Evolutionary conservation across 805 yeast species (phyloP).

Genomic region (Millerozyma acaciae): DNA sequence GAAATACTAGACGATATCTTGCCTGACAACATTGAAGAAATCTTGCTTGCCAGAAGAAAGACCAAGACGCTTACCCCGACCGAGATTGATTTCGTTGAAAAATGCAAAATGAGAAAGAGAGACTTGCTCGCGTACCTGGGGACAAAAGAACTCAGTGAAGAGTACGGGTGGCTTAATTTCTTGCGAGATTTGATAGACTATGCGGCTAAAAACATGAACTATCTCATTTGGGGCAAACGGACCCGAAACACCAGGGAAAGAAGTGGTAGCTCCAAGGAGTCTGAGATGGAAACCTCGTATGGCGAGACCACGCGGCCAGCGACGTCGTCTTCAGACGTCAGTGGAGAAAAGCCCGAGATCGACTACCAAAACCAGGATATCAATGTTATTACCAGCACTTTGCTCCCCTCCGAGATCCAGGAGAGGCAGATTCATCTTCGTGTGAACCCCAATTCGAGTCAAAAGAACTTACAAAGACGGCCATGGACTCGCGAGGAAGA

Average conservation of each 20-base stretch:
- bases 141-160: conserved; percentile 55
- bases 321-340: conserved; percentile 2
- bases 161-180: conserved; percentile 84
- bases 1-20: conserved; percentile 74
- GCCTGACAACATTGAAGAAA: conserved; percentile 58
- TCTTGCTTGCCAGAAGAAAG: conserved; percentile 34
- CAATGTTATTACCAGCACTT: conserved; percentile 26
- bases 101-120: conserved; percentile 70
- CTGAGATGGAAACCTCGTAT: conserved; percentile 13
- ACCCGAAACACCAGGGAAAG: conserved; percentile 18
- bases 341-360: neutral
- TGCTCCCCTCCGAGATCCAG: conserved; percentile 41
- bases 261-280: conserved; percentile 6
- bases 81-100: conserved; percentile 71
- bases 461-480: conserved; percentile 43
- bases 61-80: conserved; percentile 55
- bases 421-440: conserved; percentile 42
- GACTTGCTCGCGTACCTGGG: conserved; percentile 46
- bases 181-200: conserved; percentile 76
- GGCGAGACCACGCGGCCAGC: conserved; percentile 12
- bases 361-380: conserved; percentile 16
- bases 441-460: conserved; percentile 25
- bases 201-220: conserved; percentile 68
- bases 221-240: conserved; percentile 65
- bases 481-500: conserved; percentile 92